A percentile compares a stretch with the other conserved stretches of the same genome.
phyloP scores from a whole-genome alignment of 805 yeast genomes.

The Candida adriatica region DNA sequence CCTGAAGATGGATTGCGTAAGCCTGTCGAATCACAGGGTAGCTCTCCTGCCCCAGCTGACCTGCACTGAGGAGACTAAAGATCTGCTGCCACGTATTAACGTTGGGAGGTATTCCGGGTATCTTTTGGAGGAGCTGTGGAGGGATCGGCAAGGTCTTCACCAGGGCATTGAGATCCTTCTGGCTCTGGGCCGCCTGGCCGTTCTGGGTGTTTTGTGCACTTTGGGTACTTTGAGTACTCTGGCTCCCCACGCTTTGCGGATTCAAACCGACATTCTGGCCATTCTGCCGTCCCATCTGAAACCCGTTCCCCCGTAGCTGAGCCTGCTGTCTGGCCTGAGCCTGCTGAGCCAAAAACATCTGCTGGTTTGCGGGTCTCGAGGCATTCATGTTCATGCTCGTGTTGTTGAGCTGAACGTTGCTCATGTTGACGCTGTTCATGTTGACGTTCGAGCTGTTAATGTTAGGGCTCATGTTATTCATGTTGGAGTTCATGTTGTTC shows the following conservation, averaged over 20 bases:
- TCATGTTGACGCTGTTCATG: constrained; percentile 20
- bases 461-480: not conserved
- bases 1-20: constrained; percentile 59
- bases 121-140: constrained; percentile 49
- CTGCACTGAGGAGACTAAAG: constrained; percentile 53
- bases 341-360: constrained; percentile 38
- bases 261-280: not conserved
- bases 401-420: constrained; percentile 21
- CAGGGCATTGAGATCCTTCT: constrained; percentile 28
- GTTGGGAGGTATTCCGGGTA: constrained; percentile 74
- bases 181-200: constrained; percentile 11
- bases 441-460: no score
- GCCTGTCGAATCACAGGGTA: constrained; percentile 57
- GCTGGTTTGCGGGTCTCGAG: constrained; percentile 20
- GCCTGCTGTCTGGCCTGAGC: constrained; percentile 44
- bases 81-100: constrained; percentile 79
- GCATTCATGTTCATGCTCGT: constrained; percentile 15
- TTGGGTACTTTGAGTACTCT: constrained; percentile 2
- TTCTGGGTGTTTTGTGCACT: constrained; percentile 5
- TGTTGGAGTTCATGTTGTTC: constrained; percentile 1
- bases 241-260: constrained; percentile 2
- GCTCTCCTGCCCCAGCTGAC: constrained; percentile 50
- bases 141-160: constrained; percentile 70
- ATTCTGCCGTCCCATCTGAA: constrained; percentile 1
- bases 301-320: constrained; percentile 27